Conservation (phyloP, 192 early-diverging fungal genomes). For the Dimargaris cristalligena region DNA sequence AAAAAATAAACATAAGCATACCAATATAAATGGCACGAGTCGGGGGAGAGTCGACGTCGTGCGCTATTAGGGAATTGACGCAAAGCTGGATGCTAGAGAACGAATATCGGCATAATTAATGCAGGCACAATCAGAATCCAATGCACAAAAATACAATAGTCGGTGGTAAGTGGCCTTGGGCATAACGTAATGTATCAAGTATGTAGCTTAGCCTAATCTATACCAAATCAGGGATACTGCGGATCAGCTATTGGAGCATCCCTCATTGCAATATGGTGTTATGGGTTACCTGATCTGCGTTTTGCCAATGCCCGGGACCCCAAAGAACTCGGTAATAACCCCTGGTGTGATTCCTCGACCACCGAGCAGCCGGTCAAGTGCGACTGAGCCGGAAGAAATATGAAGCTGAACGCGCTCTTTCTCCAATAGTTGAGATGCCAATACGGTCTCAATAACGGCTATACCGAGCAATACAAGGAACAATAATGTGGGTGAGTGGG, state of each 20-base stretch:
- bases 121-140: no score
- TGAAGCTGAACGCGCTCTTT: constrained; percentile 13
- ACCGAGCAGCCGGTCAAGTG: constrained; percentile 23
- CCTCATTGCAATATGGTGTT: no score
- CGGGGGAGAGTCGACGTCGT: constrained; percentile 4
- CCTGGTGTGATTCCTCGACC: constrained; percentile 25
- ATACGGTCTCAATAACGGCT: constrained; percentile 16
- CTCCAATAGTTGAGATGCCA: constrained; percentile 19
- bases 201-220: no score
- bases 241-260: no score
- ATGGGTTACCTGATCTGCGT: constrained; percentile 36
- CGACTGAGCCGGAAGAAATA: constrained; percentile 21
- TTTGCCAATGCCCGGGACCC: constrained; percentile 31
- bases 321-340: constrained; percentile 29
- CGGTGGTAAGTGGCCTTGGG: no score
- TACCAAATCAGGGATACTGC: no score
- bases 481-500: no score
- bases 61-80: constrained; percentile 17
- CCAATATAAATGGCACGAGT: constrained; percentile 18
- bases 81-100: constrained; percentile 20
- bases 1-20: no score
- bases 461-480: no score
- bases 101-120: no score
- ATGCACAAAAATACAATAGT: no score
- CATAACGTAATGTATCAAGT: no score